Base-by-base conservation (phyloP, 176 grass and related monocot species). In the Themeda triandra region DNA sequence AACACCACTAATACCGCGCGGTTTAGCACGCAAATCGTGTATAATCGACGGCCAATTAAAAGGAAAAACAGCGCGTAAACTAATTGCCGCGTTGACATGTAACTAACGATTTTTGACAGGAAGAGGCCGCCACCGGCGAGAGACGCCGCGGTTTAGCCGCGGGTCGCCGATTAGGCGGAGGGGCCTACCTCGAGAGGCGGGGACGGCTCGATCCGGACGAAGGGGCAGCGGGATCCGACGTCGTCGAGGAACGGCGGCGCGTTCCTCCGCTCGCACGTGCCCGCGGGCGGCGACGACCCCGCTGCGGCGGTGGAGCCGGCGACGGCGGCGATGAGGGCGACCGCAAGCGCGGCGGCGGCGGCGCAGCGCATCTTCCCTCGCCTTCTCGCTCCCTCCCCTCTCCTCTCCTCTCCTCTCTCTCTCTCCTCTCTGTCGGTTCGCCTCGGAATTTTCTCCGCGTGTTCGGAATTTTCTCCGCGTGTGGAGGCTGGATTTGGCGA, bases 131-230 rank as follows among this genome's bases (percentile, higher is more conserved):
- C 37, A 3, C 53, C 53, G 53, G 53, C 19, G 40, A 59, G 28
- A 63, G 8, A 62, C 25, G 59, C 12, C 13, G 45, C 19, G 59
- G 33, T 58, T 44, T 41, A 30, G 40, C 14, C 44, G 44, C 44
- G 44, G 44, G 44, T 45, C n/a, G 9, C 15, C 37, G 29, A 13
- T 24, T 12, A 4, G 14, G 59, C 21, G 75, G 75, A 4, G 68
- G 17, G 17, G 13, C 66, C 67, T 87, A 94, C 92, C 89, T 89
- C 92, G 17, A 81, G 41, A 79, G 87, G 89, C 63, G 23, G 83
- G 25, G 74, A 87, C 6, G 86, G 63, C 79, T 80, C 78, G 89
- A 94, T 89, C 84, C 71, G 76, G 36, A 33, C 53, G 76, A 41
- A 49, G 85, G 87, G 84, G 80, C 92, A 94, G 28, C 85, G 84